Evolutionary conservation across 192 early-diverging fungal species (phyloP).

Genomic region (Mortierella hygrophila): DNA sequence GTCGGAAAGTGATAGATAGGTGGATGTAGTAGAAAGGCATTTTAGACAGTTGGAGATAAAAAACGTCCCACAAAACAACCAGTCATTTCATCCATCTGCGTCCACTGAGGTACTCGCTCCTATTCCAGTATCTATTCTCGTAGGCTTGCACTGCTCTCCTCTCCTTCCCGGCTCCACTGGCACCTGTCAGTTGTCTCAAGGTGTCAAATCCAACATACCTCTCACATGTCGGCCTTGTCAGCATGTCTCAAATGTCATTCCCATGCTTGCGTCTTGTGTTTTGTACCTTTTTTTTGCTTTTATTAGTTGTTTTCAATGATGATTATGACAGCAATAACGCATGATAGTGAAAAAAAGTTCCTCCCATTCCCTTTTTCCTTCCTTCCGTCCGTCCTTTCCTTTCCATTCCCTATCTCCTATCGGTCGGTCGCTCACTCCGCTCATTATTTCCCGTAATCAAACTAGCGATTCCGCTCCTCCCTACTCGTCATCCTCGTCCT

Average conservation of each 20-base stretch:
- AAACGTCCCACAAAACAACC: neutral
- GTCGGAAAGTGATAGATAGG: neutral
- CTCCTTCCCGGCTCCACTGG: neutral
- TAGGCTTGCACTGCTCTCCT: neutral
- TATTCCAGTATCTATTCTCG: neutral
- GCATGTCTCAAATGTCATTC: neutral
- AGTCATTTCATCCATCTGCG: neutral
- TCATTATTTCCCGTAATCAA: neutral
- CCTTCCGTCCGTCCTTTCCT: neutral
- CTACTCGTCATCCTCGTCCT: constrained; percentile 45
- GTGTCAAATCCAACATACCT: neutral
- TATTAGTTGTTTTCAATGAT: neutral
- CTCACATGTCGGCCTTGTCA: neutral
- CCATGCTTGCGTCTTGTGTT: too few species aligned
- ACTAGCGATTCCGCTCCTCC: neutral
- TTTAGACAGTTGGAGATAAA: neutral
- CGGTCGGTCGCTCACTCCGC: constrained; percentile 7
- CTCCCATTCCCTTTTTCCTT: neutral
- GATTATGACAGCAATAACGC: neutral
- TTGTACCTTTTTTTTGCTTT: neutral
- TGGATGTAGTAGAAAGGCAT: neutral
- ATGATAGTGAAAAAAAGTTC: neutral
- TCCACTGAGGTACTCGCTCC: neutral
- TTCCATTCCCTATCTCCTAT: neutral
- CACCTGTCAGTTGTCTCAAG: neutral